Base-by-base conservation (phyloP, 768 basidiomycete genomes). In the Suillus subluteus region DNA sequence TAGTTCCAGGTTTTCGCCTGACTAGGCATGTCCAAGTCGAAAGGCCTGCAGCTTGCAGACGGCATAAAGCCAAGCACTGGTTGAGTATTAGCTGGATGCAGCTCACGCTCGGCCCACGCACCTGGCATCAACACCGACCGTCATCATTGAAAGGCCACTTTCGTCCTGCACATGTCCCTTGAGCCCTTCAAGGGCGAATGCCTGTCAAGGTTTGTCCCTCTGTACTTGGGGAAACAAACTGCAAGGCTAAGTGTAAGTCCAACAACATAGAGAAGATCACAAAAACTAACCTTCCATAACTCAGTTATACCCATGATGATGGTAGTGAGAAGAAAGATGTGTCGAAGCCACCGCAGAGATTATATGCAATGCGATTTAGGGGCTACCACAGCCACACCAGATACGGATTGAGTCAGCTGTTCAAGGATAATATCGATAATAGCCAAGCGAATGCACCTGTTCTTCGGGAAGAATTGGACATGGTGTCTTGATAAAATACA, bases 1-100 rank as follows among this genome's bases (percentile, higher is more conserved):
- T 7, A 86, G 75, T 68, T 83, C 81, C 1, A 83, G 82, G 66
- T 84, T 83, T 58, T 78, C 74, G 1, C 84, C 84, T 8, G 59
- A 41, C 32, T 74, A 71, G 6, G 73, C 68, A 62, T 72, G 70
- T 35, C 58, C 40, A 1, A 55, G 66, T 38, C 32, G 30, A 35
- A 68, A 67, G 8, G 65, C 59, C 18, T 62, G 48, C 43, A 56
- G 12, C 35, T 56, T 56, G 35, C 35, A 56, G 21, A 56, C 56
- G 16, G 54, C 43, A 64, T 59, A 66, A 52, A 48, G 38, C 58
- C 64, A 75, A 6, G 67, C 65, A 58, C 26, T 70, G 16, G 26
- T 67, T 71, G 37, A 16, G 6, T 3, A 23, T 37, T 15, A 64
- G 63, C 40, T 23, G n/a, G 23, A 26, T 32, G 30, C 35, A 35